Conservation (phyloP, 177 flowering plant species). For the Tripterygium wilfordii region DNA sequence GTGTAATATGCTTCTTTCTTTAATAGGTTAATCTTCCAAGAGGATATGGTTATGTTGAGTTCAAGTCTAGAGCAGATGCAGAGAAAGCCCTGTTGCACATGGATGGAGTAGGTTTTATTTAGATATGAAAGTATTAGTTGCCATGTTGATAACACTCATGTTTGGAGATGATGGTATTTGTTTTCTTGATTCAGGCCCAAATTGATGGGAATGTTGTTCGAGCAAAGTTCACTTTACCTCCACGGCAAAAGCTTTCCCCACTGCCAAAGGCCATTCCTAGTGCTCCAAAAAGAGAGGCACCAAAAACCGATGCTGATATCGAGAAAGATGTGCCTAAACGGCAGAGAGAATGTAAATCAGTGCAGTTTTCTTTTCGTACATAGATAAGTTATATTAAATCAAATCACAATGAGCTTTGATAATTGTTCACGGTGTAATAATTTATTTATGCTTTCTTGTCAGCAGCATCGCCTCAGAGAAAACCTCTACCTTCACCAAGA, state of each 20-base stretch:
- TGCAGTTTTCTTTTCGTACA: background rate
- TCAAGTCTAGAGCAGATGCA: slow-evolving; percentile 84
- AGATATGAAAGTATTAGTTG: background rate
- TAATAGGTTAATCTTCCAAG: slow-evolving; percentile 82
- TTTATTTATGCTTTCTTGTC: background rate
- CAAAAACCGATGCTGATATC: slow-evolving; percentile 54
- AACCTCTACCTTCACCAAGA: slow-evolving; percentile 54
- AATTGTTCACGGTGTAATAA: background rate
- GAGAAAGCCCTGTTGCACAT: slow-evolving; percentile 82
- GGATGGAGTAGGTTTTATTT: slow-evolving; percentile 73
- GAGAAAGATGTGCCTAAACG: slow-evolving; percentile 68
- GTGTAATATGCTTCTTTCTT: background rate
- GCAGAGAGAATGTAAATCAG: slow-evolving; percentile 52
- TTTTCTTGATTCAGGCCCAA: slow-evolving; percentile 60
- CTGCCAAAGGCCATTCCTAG: slow-evolving; percentile 53
- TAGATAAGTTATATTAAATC: background rate
- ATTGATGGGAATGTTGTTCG: slow-evolving; percentile 88
- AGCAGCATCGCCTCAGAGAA: slow-evolving; percentile 70
- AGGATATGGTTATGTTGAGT: slow-evolving; percentile 92
- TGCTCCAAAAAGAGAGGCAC: slow-evolving; percentile 59
- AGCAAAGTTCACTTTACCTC: slow-evolving; percentile 75
- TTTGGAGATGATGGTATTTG: slow-evolving; percentile 5
- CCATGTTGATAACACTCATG: background rate
- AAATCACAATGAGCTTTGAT: background rate
- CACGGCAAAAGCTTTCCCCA: slow-evolving; percentile 61